These are phyloP conservation scores for Solanum rostratum DNA, from an alignment of 257 asterid species.

Conservation along the genomic window DNA sequence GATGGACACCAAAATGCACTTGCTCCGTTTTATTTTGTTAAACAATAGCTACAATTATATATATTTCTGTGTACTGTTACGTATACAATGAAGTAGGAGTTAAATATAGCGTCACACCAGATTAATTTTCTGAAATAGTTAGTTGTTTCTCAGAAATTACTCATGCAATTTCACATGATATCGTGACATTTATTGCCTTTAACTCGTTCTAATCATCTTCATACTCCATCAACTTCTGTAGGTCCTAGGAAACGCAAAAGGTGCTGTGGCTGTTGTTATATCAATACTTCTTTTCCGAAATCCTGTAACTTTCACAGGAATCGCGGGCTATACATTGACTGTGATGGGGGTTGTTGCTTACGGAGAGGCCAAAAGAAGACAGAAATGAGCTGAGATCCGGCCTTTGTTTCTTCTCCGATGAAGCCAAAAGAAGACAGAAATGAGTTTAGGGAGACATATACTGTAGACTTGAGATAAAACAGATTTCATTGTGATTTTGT, in stretches of 20 bases:
- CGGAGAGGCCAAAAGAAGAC: conserved; percentile 91
- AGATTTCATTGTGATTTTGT: background rate
- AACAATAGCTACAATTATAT: no score
- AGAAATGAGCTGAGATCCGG: conserved; percentile 29
- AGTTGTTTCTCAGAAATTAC: background rate
- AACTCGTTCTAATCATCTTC: background rate
- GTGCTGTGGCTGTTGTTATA: conserved; percentile 97
- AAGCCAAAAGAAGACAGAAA: no score
- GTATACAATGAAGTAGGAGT: background rate
- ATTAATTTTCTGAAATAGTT: background rate
- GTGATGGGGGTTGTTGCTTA: conserved; percentile 95
- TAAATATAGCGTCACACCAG: background rate
- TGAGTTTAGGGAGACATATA: background rate
- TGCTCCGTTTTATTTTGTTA: no score
- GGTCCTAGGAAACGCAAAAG: conserved; percentile 99
- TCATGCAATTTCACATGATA: background rate
- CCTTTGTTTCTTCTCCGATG: background rate
- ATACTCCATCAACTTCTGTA: conserved; percentile 8
- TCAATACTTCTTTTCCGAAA: conserved; percentile 83
- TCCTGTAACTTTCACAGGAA: conserved; percentile 80
- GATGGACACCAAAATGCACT: background rate
- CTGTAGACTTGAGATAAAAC: background rate
- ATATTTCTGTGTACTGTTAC: background rate
- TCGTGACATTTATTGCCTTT: background rate
- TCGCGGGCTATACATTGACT: conserved; percentile 88